phyloP scores from a whole-genome alignment of 306 rosid species.

The Vigna mungo region DNA sequence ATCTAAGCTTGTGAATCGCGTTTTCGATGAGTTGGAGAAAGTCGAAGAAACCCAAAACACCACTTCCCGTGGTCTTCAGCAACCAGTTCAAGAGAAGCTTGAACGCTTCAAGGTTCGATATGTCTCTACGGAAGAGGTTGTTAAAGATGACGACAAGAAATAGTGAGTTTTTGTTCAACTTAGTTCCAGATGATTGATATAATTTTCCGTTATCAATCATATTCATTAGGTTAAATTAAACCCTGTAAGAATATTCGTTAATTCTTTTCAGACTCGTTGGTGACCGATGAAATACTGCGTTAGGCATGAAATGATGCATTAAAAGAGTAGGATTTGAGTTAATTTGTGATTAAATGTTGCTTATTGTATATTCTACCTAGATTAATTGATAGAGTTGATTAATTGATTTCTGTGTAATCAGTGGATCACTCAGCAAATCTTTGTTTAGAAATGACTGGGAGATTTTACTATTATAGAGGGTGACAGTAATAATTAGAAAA shows the following conservation, averaged over 20 bases:
- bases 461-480: not conserved
- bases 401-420: not conserved
- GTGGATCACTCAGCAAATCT: slow-evolving; percentile 10
- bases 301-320: no score
- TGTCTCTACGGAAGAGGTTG: slow-evolving; percentile 29
- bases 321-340: no score
- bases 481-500: no score
- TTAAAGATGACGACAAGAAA: slow-evolving; percentile 30
- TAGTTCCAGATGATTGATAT: not conserved
- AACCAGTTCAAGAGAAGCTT: slow-evolving; percentile 8
- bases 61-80: slow-evolving; percentile 22
- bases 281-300: no score
- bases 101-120: slow-evolving; percentile 46
- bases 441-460: slow-evolving; percentile 30
- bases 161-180: not conserved
- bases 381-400: no score
- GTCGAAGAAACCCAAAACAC: not conserved
- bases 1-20: slow-evolving; percentile 17
- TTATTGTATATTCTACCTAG: no score
- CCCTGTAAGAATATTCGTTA: not conserved
- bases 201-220: not conserved
- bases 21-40: slow-evolving; percentile 36
- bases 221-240: no score
- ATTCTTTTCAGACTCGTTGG: not conserved
- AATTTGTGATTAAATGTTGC: no score